These are phyloP conservation scores for Leptographium wingfieldii DNA, from an alignment of 2,329 filamentous ascomycete genomes.

Conservation along the genomic window DNA sequence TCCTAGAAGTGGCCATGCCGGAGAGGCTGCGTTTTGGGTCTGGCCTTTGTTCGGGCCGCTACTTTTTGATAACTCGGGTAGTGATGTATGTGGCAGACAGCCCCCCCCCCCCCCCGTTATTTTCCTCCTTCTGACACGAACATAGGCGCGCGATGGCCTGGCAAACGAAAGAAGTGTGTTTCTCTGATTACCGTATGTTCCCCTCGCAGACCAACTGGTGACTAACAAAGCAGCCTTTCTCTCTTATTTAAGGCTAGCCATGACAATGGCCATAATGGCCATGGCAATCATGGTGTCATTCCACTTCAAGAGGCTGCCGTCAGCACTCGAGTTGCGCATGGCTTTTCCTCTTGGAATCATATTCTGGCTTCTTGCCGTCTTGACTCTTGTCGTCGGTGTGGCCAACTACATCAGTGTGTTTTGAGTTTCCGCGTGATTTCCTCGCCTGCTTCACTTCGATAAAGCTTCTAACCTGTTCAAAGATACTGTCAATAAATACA, in stretches of 20 bases:
- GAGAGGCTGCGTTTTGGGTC: conserved; percentile 37
- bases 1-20: conserved; percentile 11
- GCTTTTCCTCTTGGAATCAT: conserved; percentile 73
- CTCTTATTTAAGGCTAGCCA: conserved; percentile 75
- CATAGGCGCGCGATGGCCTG: conserved; percentile 50
- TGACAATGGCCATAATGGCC: conserved; percentile 84
- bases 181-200: not conserved
- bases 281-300: conserved; percentile 89
- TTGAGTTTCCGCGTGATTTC: not conserved
- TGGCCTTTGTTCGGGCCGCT: conserved; percentile 54
- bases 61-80: conserved; percentile 61
- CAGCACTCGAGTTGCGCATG: conserved; percentile 58
- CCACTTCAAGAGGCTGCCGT: conserved; percentile 66
- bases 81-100: conserved; percentile 39
- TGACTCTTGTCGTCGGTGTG: conserved; percentile 65
- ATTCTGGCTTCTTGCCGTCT: conserved; percentile 73
- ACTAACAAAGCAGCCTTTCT: conserved; percentile 50
- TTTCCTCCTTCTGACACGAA: conserved; percentile 9
- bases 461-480: not conserved
- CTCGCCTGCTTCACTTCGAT: not conserved
- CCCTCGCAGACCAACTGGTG: not conserved
- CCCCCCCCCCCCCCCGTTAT: rapidly evolving
- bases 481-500: conserved; percentile 69
- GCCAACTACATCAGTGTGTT: conserved; percentile 70
- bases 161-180: conserved; percentile 59